Evolutionary conservation across 352 stramenopile species (phyloP).

Genomic region (Globisporangium paddicum): DNA sequence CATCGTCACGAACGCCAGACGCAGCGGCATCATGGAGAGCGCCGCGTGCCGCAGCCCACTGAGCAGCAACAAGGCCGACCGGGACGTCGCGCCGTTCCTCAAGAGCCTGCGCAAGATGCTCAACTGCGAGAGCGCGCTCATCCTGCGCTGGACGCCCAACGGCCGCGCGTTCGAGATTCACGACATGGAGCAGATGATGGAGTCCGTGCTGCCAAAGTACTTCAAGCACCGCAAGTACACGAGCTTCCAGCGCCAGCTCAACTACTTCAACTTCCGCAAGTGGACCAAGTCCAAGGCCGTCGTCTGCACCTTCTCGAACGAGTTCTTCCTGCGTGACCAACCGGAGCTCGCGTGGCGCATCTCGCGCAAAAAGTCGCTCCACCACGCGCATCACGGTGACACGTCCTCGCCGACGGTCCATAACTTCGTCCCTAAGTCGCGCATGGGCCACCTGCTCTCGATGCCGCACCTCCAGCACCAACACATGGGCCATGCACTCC

Average conservation of each 20-base stretch:
- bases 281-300: slow-evolving; percentile 82
- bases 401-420: not conserved
- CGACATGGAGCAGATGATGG: slow-evolving; percentile 80
- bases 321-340: slow-evolving; percentile 65
- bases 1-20: not conserved
- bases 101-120: slow-evolving; percentile 66
- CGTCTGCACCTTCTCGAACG: slow-evolving; percentile 76
- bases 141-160: slow-evolving; percentile 64
- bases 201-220: slow-evolving; percentile 87
- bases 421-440: slow-evolving; percentile 5
- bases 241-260: slow-evolving; percentile 92
- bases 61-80: slow-evolving; percentile 11
- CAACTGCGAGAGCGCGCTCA: slow-evolving; percentile 39
- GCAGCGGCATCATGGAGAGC: not conserved
- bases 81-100: slow-evolving; percentile 62
- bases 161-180: slow-evolving; percentile 66
- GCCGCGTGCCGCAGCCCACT: not conserved
- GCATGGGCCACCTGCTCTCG: slow-evolving; percentile 1
- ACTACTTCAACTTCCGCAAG: slow-evolving; percentile 94
- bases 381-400: slow-evolving; percentile 14
- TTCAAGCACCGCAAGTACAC: slow-evolving; percentile 95
- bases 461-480: not conserved
- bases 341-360: slow-evolving; percentile 61
- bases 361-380: slow-evolving; percentile 58
- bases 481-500: not conserved